These are phyloP conservation scores for Didymella segeticola DNA, from an alignment of 2,329 filamentous ascomycete species.

Conservation along the genomic window DNA sequence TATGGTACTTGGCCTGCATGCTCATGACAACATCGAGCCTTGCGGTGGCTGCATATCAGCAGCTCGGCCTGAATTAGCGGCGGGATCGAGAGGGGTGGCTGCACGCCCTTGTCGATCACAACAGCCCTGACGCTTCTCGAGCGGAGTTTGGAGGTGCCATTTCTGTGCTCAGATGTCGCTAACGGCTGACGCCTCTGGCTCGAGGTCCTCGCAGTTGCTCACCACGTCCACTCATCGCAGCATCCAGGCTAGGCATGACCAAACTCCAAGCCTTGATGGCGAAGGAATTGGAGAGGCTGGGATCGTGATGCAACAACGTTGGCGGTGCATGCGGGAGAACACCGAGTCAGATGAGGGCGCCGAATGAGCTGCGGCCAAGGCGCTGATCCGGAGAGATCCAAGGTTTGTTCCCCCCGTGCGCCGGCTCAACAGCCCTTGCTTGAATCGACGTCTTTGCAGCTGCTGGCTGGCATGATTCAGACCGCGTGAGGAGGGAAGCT, in stretches of 20 bases:
- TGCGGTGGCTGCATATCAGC: constrained; percentile 29
- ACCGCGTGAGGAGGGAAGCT: not conserved
- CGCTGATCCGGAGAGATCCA: constrained; percentile 5
- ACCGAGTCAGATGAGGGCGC: constrained; percentile 26
- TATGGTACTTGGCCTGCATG: constrained; percentile 21
- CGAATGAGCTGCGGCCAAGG: constrained; percentile 14
- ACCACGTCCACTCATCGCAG: not conserved
- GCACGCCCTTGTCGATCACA: constrained; percentile 34
- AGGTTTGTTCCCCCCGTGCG: constrained; percentile 22
- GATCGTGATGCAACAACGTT: constrained; percentile 24
- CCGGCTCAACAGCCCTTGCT: constrained; percentile 4
- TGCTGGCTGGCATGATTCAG: constrained; percentile 7
- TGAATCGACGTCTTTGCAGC: constrained; percentile 15
- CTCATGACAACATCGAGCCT: constrained; percentile 23
- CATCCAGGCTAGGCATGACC: no score
- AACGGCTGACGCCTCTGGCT: constrained; percentile 18
- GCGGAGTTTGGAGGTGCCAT: constrained; percentile 2
- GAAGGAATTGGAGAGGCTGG: not conserved
- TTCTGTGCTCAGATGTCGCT: constrained; percentile 11
- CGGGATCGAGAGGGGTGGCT: constrained; percentile 33
- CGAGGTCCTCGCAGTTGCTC: constrained; percentile 1
- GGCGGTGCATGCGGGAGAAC: constrained; percentile 21
- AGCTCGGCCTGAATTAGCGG: constrained; percentile 34
- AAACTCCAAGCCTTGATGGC: no score
- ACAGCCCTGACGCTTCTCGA: constrained; percentile 12